Evolutionary conservation across 768 basidiomycete species (phyloP), one percentile per base, ranked within the genome.

Genomic region (Pisolithus sp.): DNA sequence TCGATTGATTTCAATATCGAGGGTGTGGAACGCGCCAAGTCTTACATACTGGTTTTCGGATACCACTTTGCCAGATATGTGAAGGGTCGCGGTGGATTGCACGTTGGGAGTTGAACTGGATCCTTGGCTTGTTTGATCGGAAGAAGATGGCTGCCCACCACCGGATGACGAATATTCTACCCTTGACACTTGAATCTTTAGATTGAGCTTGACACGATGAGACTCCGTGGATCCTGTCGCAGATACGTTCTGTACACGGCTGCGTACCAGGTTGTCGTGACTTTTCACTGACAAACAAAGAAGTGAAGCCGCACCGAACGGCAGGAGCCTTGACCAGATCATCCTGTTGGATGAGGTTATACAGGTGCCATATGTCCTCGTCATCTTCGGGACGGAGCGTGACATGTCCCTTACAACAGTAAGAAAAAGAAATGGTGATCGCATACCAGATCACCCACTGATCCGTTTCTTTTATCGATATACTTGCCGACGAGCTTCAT

Each of bases 331-430:
- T 79, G 41, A 98, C 84, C 52, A 81, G 72, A 62, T 98, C 94
- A 17, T 89, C 90, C 73, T 86, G 76, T 57, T 89, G 82, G 50
- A 99, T 96, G 51, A 99, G 76, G 73, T 99, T 98, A 70, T 98
- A 99, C 26, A 97, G 76, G 76, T 99, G 96, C 94, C 95, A 99
- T 88, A 99, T 96, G 68, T 99, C 96, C 71, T 99, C 96, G 62
- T 97, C 93, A 60, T 98, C 94, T 67, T 99, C 93, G 5, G 95
- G 94, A 45, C 91, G 83, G 42, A 97, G 76, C n/a, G 83, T 91
- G 55, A 96, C 89, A 79, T 93, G 82, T 17, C 95, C 95, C 92
- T 94, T 61, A 46, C 55, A 48, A 40, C 52, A 59, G 68, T 62
- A 60, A 66, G 68, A 7, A 8, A 28, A 47, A 15, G 5, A 24